Base-by-base conservation (phyloP, 2,329 filamentous ascomycete genomes). In the Cylindrodendrum hubeiense region DNA sequence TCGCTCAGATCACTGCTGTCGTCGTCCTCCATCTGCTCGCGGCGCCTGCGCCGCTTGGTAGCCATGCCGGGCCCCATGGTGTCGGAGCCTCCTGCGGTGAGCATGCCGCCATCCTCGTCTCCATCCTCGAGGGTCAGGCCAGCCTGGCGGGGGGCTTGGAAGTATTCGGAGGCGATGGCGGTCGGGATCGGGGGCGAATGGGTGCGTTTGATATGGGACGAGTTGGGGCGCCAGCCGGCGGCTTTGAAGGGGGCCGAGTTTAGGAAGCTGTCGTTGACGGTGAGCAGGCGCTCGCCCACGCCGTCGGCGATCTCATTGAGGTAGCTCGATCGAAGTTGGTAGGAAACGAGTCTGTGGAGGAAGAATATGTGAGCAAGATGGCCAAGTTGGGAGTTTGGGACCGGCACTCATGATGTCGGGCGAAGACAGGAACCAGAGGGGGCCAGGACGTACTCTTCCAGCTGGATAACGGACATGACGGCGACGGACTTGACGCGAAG, bases 131-230 rank as follows among this genome's bases (percentile, higher is more conserved):
- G 86, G 12, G 88, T 89, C 39, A 92, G 79, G 1, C 88, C 89
- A 22, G 85, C 83, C 43, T 86, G 86, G 12, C 89, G 88, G 12
- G 90, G 89, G 1, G 91, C 85, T 55, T 94, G 91, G 76, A 96
- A 96, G 81, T 96, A 96, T 76, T 96, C 93, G 50, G 91, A 93
- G 30, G 92, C 91, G 66, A 94, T 88, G 15, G 91, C 92, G 4
- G 93, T 95, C 10, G 93, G 93, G 61, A 97, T 97, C 1, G 93
- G 93, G 21, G 93, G 93, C 3, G 93, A 96, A 79, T 97, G 92
- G 50, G 92, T 95, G 72, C 93, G 90, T 79, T 95, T 95, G 78
- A 92, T 89, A 69, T 94, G 90, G 19, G 90, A 87, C 10, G 90
- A 88, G 74, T 92, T 93, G 52, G 90, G 84, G 46, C 89, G 87